Evolutionary conservation across 106 monocot species (phyloP), one percentile per base, ranked within the genome.

Genomic region (Iris macrosiphon): DNA sequence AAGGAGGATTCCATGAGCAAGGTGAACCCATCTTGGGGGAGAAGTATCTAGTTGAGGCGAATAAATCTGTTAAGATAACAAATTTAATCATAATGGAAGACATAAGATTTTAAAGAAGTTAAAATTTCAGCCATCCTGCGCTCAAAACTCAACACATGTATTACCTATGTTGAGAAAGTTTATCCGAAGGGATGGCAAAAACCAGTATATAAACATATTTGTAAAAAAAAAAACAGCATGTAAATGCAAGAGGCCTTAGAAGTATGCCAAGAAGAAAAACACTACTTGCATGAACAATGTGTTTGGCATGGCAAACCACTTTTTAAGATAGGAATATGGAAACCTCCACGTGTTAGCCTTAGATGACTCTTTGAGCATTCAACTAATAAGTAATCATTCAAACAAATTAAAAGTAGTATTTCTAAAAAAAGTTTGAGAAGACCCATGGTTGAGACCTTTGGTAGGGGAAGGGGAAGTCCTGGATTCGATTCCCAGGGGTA

Each of bases 21-120:
- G 62, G 66, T 96, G 95, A 39, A 96, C 85, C 95, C 95, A 96
- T 62, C 85, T 79, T 23, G 95, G 95, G 2, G 95, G 95, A 31
- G 89, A 79, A 7, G 85, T 77, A 60, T 89, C 89, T 37, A 96
- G 46, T 47, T 60, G 89, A 32, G 96, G 96, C 50, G 96, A 96
- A 75, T 96, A 96, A 43, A 83, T 59, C 96, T 89, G 73, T 30
- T 12, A 56, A 25, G 31, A 4, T 2, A 77, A 45, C 16, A 46
- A 10, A 70, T 18, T 18, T 1, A 44, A 44, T 18, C 1, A 47
- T 47, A n/a, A n/a, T n/a, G n/a, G n/a, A n/a, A n/a, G n/a, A n/a
- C n/a, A n/a, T 47, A 47, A 1, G 3, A 24, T 13, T 1, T 47
- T 24, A 24, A 44, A 19, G 18, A 44, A 19, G 18, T 4, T 19